Base-by-base conservation (phyloP, 116 monocot species). In the Trichopus zeylanicus region DNA sequence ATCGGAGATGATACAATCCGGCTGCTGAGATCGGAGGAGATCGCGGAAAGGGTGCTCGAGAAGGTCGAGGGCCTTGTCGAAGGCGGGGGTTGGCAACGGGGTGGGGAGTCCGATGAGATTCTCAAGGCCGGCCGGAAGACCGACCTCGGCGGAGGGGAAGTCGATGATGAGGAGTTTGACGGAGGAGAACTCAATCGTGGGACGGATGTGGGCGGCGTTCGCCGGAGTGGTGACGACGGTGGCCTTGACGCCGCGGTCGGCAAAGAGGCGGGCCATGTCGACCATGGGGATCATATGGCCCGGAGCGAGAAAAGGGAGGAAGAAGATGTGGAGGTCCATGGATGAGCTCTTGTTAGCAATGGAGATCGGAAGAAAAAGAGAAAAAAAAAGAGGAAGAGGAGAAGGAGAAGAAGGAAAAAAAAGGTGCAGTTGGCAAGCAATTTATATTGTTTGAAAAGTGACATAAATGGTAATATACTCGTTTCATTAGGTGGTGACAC, bases 1-100 rank as follows among this genome's bases (percentile, higher is more conserved):
- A 46, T 85, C 89, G 48, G 78, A 46, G 29, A 90, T 63, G 53
- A 85, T 39, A 62, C 64, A 75, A 51, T 78, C 78, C 0, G 81
- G 86, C 13, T 3, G 60, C 31, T 62, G 69, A 2, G 61, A 53
- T 20, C 1, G 12, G n/a, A 80, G 57, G 31, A 73, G 32, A 4
- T 48, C 20, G 3, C 69, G 59, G 67, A 91, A 77, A 0, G 75
- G 75, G 3, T 32, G 55, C 1, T 71, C 66, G 12, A 91, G 72
- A 7, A 33, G 10, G 16, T 7, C 5, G 3, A 68, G 4, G 9
- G 64, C 29, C 1, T 27, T 6, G 42, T 70, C n/a, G 56, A 82
- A 69, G 26, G 31, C 18, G 7, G 27, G 26, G 26, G 28, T 26
- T 33, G 13, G 7, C 24, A 52, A 68, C 0, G 1, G 0, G 5